Percentiles rank a stretch among this genome's conserved stretches.
These are phyloP conservation scores for Moesziomyces antarcticus DNA, from an alignment of 1,284 basidiomycete genomes.

Conservation along the genomic window DNA sequence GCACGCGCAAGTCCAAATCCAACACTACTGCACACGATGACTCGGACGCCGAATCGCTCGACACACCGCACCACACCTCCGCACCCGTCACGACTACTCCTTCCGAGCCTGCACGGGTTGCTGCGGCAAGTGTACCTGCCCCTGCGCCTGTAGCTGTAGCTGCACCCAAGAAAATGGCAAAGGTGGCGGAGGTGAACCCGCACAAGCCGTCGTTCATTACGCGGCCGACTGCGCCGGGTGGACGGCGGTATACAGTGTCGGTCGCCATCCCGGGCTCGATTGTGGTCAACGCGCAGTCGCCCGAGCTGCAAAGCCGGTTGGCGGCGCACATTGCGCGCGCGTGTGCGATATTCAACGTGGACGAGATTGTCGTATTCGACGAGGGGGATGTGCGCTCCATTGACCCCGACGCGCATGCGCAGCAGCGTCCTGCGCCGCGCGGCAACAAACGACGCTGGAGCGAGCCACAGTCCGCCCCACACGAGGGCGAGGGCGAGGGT, in stretches of 20 bases:
- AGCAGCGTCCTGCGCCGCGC: not conserved
- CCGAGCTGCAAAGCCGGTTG: slow-evolving; percentile 62
- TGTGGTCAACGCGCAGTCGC: slow-evolving; percentile 65
- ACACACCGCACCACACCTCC: slow-evolving; percentile 1
- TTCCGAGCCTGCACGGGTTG: not conserved
- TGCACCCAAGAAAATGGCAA: not conserved
- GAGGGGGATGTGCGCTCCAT: slow-evolving; percentile 21
- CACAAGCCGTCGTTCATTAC: slow-evolving; percentile 53
- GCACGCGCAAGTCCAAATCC: slow-evolving; percentile 14
- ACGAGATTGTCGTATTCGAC: slow-evolving; percentile 66
- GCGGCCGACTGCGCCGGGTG: slow-evolving; percentile 15
- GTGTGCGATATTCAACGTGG: slow-evolving; percentile 67
- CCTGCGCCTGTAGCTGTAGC: not conserved
- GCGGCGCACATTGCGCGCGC: slow-evolving; percentile 65
- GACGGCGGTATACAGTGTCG: slow-evolving; percentile 55
- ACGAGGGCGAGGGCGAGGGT: slow-evolving; percentile 4
- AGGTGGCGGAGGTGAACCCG: slow-evolving; percentile 25
- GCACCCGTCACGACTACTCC: not conserved
- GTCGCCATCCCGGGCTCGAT: slow-evolving; percentile 66
- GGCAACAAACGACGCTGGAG: slow-evolving; percentile 16
- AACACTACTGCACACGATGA: not conserved
- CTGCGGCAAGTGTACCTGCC: not conserved
- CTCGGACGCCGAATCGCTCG: slow-evolving; percentile 10
- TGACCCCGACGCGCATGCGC: not conserved
- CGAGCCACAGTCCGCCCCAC: slow-evolving; percentile 8